phyloP scores from a whole-genome alignment of 345 rosid species.

The Noccaea bulbosa region DNA sequence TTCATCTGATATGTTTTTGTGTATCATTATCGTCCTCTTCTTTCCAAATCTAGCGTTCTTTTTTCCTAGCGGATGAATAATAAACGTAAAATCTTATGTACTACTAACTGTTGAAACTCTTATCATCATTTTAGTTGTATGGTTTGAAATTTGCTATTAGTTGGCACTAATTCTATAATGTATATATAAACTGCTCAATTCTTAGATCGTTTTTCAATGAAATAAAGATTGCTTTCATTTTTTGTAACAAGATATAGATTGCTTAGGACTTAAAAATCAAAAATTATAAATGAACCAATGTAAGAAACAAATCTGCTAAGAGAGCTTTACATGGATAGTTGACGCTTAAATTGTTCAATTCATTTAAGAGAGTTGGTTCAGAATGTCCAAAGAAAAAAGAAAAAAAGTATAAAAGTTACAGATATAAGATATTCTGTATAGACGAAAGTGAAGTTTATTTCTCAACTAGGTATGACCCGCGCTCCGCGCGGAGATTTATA shows the following conservation, averaged over 20 bases:
- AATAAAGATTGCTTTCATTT: neutral
- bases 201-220: neutral
- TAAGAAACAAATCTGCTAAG: neutral
- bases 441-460: neutral
- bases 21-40: neutral
- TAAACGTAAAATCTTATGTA: conserved; percentile 1
- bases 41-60: neutral
- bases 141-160: conserved; percentile 9
- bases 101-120: neutral
- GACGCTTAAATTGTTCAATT: neutral
- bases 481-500: too few species aligned
- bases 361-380: neutral
- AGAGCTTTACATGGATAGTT: neutral
- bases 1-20: neutral
- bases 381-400: neutral
- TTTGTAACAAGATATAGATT: neutral
- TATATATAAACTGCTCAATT: neutral
- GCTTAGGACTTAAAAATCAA: neutral
- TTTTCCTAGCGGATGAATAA: too few species aligned
- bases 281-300: neutral
- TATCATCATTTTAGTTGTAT: neutral
- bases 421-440: neutral
- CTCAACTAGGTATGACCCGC: too few species aligned
- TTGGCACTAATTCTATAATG: neutral
- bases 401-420: neutral